Base-by-base conservation (phyloP, 805 yeast genomes). In the Metschnikowia vanudenii region DNA sequence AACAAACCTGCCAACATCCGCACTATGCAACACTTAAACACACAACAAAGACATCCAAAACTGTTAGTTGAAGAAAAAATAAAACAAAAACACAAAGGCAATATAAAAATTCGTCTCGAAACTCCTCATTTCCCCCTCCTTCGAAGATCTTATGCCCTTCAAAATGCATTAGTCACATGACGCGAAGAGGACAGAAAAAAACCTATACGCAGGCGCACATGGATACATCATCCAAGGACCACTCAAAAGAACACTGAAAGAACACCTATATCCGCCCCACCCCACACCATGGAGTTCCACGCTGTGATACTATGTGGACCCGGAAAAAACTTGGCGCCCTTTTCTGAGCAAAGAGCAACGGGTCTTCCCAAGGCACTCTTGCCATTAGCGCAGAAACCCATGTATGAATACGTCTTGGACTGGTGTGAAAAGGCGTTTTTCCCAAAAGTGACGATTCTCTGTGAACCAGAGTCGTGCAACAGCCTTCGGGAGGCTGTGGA, bases 351-450 rank as follows among this genome's bases (percentile, higher is more conserved):
- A 31, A 71, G 83, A 41, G 76, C 80, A 13, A 73, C 85, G 2
- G 91, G 94, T 14, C 62, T 78, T 6, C 79, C 95, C 8, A 94
- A 94, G 69, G 95, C 97, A 0, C 70, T 91, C 40, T 67, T 95
- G 37, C 98, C 98, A 2, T 74, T 94, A 30, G 98, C 94, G 7
- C 91, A 91, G 63, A 79, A 79, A 58, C 96, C 97, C 12, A 84
- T 94, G 89, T 71, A 94, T 36, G 84, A 84, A 58, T 86, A 88
- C 61, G 95, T 86, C 2, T 73, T 94, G 30, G 91, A 86, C 56
- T 94, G 98, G 98, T 91, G 98, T 72, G 90, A 83, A 59, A 75
- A 77, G 60, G 97, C 95, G 2, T 83, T 83, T 49, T 91, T 91
- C 65, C 79, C 78, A 38, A 79, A 78, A 38, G 78, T 87, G 39